Base-by-base conservation (phyloP, 2,329 filamentous ascomycete species). In the Penicillium carneum region DNA sequence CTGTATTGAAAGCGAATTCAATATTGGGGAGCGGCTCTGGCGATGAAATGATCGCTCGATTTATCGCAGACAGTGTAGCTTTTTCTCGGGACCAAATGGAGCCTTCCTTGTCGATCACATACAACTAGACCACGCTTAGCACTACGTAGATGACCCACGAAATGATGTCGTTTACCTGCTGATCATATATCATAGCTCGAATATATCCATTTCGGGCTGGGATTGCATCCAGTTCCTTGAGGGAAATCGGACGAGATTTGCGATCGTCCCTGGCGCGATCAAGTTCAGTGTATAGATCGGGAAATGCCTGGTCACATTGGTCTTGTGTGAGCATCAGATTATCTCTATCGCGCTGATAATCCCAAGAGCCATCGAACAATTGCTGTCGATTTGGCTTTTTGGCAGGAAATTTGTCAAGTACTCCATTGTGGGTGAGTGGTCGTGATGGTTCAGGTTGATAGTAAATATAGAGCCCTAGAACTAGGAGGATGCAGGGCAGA, bases 1-100 rank as follows among this genome's bases (percentile, higher is more conserved):
- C 73, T 7, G 72, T 59, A 1, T 71, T 71, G 67, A 82, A 79
- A 42, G 75, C 73, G 56, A 82, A 82, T 62, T 82, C 80, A 36
- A 80, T 79, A 52, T 80, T 76, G 5, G 76, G 77, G 11, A 79
- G 38, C 1, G 48, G 42, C n/a, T 73, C 68, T 14, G 75, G 72
- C 5, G 72, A 71, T 6, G 73, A 70, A 36, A 74, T 59, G 18
- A 83, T 72, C 11, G 80, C 79, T 42, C 80, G 78, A 58, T 82
- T 72, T 33, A 83, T 74, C 6, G 77, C 72, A 57, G 78, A 75
- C 18, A 82, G 74, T 12, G 75, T 78, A 2, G 74, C 79, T 10
- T 73, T 46, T 63, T 71, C 45, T 62, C 65, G 34, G 50, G 67
- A 50, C 65, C 53, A 64, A 14, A 55, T 58, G 5, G 48, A 43